A percentile compares a stretch with the other conserved stretches of the same genome.
These are phyloP conservation scores for Guadua angustifolia DNA, from an alignment of 176 grass and related monocot species.

Conservation along the genomic window DNA sequence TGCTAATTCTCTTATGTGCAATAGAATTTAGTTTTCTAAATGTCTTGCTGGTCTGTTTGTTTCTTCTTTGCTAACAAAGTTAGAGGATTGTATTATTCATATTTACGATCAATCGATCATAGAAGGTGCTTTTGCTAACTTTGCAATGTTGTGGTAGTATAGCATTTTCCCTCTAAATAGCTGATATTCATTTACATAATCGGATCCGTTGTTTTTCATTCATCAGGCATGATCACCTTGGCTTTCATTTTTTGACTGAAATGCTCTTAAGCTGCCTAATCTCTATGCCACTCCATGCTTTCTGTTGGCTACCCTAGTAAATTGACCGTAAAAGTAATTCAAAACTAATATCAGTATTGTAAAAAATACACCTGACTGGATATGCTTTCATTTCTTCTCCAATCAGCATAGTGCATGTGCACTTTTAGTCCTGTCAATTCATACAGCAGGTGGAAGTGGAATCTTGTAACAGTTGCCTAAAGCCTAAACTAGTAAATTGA, in stretches of 20 bases:
- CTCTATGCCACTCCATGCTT: not conserved
- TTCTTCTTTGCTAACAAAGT: not conserved
- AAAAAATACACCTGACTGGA: no score
- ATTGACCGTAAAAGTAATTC: not conserved
- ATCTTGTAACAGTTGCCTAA: no score
- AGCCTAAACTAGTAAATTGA: no score
- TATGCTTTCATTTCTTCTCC: no score
- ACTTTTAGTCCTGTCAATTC: no score
- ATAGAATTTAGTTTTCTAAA: not conserved
- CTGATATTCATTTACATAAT: not conserved
- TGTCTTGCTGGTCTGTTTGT: not conserved
- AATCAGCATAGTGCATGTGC: no score
- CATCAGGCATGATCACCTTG: not conserved
- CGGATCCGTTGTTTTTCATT: slow-evolving; percentile 16
- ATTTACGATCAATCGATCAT: not conserved
- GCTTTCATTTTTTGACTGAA: not conserved
- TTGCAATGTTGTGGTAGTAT: not conserved
- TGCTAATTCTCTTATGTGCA: not conserved
- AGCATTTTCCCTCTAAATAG: not conserved
- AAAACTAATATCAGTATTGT: slow-evolving; percentile 5
- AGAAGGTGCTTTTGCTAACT: not conserved
- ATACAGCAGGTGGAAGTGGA: no score
- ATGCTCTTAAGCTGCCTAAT: not conserved
- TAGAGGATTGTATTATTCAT: not conserved
- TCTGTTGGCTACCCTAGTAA: slow-evolving; percentile 1